Conservation (phyloP, 2,329 filamentous ascomycete species). For the Keithomyces neogunnii region DNA sequence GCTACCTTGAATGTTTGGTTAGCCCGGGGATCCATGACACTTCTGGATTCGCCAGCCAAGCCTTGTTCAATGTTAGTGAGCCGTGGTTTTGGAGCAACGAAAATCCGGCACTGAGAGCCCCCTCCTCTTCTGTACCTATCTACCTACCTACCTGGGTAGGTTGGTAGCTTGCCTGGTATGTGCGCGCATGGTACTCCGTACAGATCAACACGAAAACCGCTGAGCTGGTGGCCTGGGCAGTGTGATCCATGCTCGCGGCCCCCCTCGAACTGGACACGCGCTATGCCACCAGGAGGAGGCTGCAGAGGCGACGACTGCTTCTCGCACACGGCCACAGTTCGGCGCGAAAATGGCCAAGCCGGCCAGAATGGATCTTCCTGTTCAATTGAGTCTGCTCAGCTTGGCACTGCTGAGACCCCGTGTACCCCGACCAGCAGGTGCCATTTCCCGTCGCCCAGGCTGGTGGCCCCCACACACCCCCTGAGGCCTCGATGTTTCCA, state of each 20-base stretch:
- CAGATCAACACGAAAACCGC: too few relatives aligned
- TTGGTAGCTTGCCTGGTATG: too few relatives aligned
- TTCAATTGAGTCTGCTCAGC: neutral
- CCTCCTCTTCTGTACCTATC: too few relatives aligned
- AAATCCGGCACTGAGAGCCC: neutral
- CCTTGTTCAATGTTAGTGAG: too few relatives aligned
- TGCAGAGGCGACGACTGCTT: neutral
- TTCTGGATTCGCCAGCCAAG: neutral
- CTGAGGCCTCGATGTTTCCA: constrained; percentile 1
- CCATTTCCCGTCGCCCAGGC: constrained; percentile 1
- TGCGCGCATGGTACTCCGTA: too few relatives aligned
- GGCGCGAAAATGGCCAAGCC: neutral
- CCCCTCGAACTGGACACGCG: too few relatives aligned
- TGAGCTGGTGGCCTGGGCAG: too few relatives aligned
- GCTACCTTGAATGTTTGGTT: neutral
- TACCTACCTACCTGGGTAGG: too few relatives aligned
- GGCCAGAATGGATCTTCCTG: neutral
- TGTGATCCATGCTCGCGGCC: neutral
- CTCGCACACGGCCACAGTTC: neutral
- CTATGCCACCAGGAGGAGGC: too few relatives aligned
- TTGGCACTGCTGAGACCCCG: neutral
- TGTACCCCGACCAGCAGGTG: neutral
- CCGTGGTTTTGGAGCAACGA: too few relatives aligned
- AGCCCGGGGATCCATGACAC: neutral
- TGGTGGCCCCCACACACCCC: constrained; percentile 5